Evolutionary conservation across 2,329 filamentous ascomycete genomes (phyloP).

Genomic region (Pseudogymnoascus sp.): DNA sequence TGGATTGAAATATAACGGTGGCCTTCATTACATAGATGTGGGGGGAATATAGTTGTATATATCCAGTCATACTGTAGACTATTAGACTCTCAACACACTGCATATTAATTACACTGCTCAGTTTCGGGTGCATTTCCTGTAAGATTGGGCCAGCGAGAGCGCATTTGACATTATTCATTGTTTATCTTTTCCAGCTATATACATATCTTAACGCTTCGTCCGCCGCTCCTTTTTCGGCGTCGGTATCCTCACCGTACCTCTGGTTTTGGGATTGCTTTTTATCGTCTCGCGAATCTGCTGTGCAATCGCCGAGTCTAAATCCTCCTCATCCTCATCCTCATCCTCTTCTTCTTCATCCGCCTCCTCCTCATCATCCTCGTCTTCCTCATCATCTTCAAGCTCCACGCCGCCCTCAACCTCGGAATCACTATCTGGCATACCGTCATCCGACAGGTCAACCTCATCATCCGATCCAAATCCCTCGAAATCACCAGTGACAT

Average conservation of each 20-base stretch:
- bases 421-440: constrained; percentile 31
- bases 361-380: constrained; percentile 37
- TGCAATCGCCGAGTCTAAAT: constrained; percentile 22
- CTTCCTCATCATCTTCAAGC: constrained; percentile 30
- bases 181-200: constrained; percentile 3
- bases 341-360: constrained; percentile 26
- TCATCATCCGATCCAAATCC: constrained; percentile 41
- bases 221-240: constrained; percentile 28
- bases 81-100: constrained; percentile 5
- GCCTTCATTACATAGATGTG: constrained; percentile 3
- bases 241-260: constrained; percentile 16
- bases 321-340: constrained; percentile 21
- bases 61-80: constrained; percentile 7
- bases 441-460: constrained; percentile 25
- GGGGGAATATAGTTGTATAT: constrained; percentile 4
- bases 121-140: not conserved
- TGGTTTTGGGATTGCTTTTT: constrained; percentile 18
- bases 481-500: constrained; percentile 35
- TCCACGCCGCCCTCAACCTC: constrained; percentile 26
- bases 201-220: constrained; percentile 18
- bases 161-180: constrained; percentile 9
- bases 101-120: not conserved
- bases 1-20: constrained; percentile 1
- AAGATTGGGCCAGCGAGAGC: not conserved
- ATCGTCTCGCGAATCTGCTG: constrained; percentile 27